Percentiles rank a stretch among this genome's conserved stretches.
These are phyloP conservation scores for Aphanomyces cochlioides DNA, from an alignment of 352 stramenopile species.

Conservation along the genomic window DNA sequence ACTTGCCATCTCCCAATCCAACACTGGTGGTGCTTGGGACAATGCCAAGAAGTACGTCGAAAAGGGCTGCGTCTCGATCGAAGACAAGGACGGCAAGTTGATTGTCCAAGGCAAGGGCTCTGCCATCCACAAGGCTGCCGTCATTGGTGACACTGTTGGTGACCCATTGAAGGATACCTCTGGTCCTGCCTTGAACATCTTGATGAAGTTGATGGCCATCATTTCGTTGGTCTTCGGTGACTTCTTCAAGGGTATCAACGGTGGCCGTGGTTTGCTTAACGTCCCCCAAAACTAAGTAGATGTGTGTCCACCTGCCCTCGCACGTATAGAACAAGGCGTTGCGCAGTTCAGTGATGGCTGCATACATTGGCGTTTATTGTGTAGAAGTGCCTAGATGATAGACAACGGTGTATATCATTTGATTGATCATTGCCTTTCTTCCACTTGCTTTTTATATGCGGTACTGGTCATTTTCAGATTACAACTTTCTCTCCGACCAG, in stretches of 20 bases:
- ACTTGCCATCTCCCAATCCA: constrained; percentile 99
- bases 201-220: constrained; percentile 99
- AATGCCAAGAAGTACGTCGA: constrained; percentile 99
- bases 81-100: constrained; percentile 89
- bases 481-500: too few species aligned
- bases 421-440: too few species aligned
- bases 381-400: too few species aligned
- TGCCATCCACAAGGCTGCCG: constrained; percentile 97
- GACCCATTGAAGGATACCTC: constrained; percentile 99
- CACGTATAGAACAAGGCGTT: neutral
- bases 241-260: constrained; percentile 98
- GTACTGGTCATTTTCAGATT: too few species aligned
- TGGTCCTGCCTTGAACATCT: constrained; percentile 98
- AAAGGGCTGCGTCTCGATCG: constrained; percentile 89
- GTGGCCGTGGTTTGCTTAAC: constrained; percentile 91
- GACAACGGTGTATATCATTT: too few species aligned
- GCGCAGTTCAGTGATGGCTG: too few species aligned
- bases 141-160: constrained; percentile 98
- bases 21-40: constrained; percentile 99
- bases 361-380: too few species aligned
- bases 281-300: constrained; percentile 40
- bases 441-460: too few species aligned
- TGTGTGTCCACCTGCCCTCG: neutral
- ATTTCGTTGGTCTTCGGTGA: constrained; percentile 99
- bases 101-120: constrained; percentile 93